Base-by-base conservation (phyloP, 495 filamentous ascomycete genomes). In the Hyphodiscus hymeniophilus region DNA sequence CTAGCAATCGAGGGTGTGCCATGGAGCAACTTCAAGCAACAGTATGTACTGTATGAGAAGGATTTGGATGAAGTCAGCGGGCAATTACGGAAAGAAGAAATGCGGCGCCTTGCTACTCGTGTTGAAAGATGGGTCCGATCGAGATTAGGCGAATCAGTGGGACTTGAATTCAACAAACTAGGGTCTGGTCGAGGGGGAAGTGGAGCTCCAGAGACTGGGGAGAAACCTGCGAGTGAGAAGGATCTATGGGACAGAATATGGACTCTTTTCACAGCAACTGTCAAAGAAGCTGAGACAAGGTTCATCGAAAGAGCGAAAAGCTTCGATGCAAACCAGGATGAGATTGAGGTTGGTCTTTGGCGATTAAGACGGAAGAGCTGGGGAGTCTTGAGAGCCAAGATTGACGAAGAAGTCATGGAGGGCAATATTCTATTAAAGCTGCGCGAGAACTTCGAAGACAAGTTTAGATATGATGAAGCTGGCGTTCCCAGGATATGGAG, bases 341-440 rank as follows among this genome's bases (percentile, higher is more conserved):
- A 98, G 63, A 89, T 94, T 24, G 85, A 94, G 55, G 82, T 96
- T 28, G 92, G 94, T 2, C 74, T 95, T 1, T 98, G 92, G 92
- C 74, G 89, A 43, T 67, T 98, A 33, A 79, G 91, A 47, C 77
- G 89, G 49, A 95, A 95, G 70, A 89, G 85, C 28, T 98, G 94
- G 94, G 85, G 81, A 21, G 91, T 89, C 7, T 69, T 98, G 46
- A 76, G 84, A 24, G 81, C 85, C 35, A 94, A 87, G 68, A 87
- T 98, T 55, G 94, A 96, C 17, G 92, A 98, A 62, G 92, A 98
- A 63, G 88, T 97, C 64, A 91, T 90, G 76, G 92, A 97, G 65
- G 90, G 91, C 48, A 98, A 97, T 61, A 76, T 98, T 43, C 68
- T 98, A 7, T 75, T 98, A 49, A 98, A 98, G 65, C 76, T 98